Conservation (phyloP, 2,329 filamentous ascomycete genomes). For the Purpureocillium takamizusanense region DNA sequence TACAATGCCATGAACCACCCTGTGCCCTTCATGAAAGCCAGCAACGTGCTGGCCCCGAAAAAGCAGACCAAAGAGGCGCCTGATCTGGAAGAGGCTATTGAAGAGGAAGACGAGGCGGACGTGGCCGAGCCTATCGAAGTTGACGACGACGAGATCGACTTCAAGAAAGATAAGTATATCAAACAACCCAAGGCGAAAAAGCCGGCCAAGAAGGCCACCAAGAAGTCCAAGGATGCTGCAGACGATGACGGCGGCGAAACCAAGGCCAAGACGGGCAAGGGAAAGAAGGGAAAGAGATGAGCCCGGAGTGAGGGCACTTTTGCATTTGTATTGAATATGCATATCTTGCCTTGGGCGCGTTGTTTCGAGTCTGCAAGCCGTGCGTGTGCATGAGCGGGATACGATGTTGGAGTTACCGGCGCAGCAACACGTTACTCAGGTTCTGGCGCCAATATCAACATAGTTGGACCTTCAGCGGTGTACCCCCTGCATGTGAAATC, state of each 20-base stretch:
- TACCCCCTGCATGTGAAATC: too few species aligned
- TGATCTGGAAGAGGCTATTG: slow-evolving; percentile 91
- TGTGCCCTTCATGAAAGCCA: slow-evolving; percentile 92
- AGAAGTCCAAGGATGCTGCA: slow-evolving; percentile 32
- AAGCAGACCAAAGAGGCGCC: slow-evolving; percentile 67
- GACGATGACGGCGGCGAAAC: slow-evolving; percentile 42
- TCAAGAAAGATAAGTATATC: slow-evolving; percentile 94
- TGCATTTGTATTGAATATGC: too few species aligned
- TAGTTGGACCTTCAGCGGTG: too few species aligned
- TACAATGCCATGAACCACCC: slow-evolving; percentile 85
- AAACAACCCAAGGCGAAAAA: slow-evolving; percentile 74
- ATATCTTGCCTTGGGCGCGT: too few species aligned
- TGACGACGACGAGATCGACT: slow-evolving; percentile 67
- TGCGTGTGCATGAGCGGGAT: too few species aligned
- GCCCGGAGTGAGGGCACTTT: too few species aligned
- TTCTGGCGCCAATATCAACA: too few species aligned
- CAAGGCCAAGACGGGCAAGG: slow-evolving; percentile 42
- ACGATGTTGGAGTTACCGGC: too few species aligned
- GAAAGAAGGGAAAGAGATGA: slow-evolving; percentile 40
- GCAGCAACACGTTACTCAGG: too few species aligned
- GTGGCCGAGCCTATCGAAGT: slow-evolving; percentile 47
- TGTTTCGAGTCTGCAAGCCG: too few species aligned
- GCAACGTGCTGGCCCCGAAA: slow-evolving; percentile 63
- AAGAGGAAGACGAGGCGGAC: slow-evolving; percentile 77
- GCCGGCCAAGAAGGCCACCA: slow-evolving; percentile 28